phyloP scores from a whole-genome alignment of 2,329 filamentous ascomycete species.

The Ophiosphaerella korrae region DNA sequence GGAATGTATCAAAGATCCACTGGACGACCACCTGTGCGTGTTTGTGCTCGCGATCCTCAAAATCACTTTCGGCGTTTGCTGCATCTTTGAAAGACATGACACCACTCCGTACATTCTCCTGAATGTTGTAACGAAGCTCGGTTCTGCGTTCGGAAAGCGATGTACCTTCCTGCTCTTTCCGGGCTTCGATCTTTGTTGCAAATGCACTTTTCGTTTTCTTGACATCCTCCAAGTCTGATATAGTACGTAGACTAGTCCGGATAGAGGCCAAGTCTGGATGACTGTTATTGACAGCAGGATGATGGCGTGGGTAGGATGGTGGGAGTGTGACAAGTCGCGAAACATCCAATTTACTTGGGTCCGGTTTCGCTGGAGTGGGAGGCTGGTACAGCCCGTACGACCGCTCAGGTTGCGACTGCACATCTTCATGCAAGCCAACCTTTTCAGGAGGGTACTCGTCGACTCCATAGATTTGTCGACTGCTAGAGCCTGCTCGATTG shows the following conservation, averaged over 20 bases:
- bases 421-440: slow-evolving; percentile 60
- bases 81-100: slow-evolving; percentile 83
- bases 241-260: slow-evolving; percentile 71
- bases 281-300: slow-evolving; percentile 94
- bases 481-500: slow-evolving; percentile 39
- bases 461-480: slow-evolving; percentile 50
- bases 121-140: slow-evolving; percentile 74
- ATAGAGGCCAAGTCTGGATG: slow-evolving; percentile 86
- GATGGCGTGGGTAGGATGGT: slow-evolving; percentile 90
- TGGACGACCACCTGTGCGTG: slow-evolving; percentile 75
- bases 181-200: slow-evolving; percentile 55
- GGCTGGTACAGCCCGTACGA: slow-evolving; percentile 43
- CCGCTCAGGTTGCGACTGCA: slow-evolving; percentile 41
- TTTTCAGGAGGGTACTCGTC: slow-evolving; percentile 71
- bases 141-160: slow-evolving; percentile 67
- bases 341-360: slow-evolving; percentile 73
- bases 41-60: slow-evolving; percentile 71
- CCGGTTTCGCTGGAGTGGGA: slow-evolving; percentile 52
- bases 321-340: slow-evolving; percentile 91
- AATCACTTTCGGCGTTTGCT: slow-evolving; percentile 77
- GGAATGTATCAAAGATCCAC: slow-evolving; percentile 82
- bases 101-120: slow-evolving; percentile 76
- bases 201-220: slow-evolving; percentile 67
- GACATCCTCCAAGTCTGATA: slow-evolving; percentile 76
- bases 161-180: slow-evolving; percentile 59